These are phyloP conservation scores for Globisporangium barbulae DNA, from an alignment of 352 stramenopile species.

Conservation along the genomic window DNA sequence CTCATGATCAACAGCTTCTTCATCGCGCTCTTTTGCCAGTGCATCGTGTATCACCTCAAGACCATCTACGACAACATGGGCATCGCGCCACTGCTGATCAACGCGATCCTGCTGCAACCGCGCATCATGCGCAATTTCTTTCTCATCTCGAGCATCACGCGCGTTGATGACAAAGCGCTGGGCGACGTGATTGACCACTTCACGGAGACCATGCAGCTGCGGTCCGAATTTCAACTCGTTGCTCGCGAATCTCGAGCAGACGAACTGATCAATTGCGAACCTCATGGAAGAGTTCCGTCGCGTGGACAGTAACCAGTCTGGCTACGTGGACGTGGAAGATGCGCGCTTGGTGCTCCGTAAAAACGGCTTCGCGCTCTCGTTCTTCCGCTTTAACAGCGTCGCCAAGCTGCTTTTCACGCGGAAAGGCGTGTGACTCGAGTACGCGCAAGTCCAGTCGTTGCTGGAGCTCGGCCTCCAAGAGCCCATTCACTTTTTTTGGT, in stretches of 20 bases:
- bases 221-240: slow-evolving; percentile 17
- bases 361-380: slow-evolving; percentile 14
- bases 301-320: background rate
- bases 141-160: slow-evolving; percentile 14
- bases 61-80: slow-evolving; percentile 5
- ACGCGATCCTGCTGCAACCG: slow-evolving; percentile 15
- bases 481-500: slow-evolving; percentile 3
- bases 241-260: slow-evolving; percentile 1
- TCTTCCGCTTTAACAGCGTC: slow-evolving; percentile 21
- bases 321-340: slow-evolving; percentile 13
- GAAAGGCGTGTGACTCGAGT: slow-evolving; percentile 4
- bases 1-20: slow-evolving; percentile 18
- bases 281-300: slow-evolving; percentile 5
- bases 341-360: slow-evolving; percentile 7
- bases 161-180: slow-evolving; percentile 13
- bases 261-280: background rate
- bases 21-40: slow-evolving; percentile 15
- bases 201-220: slow-evolving; percentile 14
- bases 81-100: slow-evolving; percentile 13
- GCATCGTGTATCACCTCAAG: slow-evolving; percentile 11
- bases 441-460: slow-evolving; percentile 7
- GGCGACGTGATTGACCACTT: slow-evolving; percentile 21
- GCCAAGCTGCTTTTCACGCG: slow-evolving; percentile 12
- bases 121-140: slow-evolving; percentile 16
- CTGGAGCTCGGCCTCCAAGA: slow-evolving; percentile 5